Conservation (phyloP, 495 filamentous ascomycete genomes). For the Neurospora pannonica region DNA sequence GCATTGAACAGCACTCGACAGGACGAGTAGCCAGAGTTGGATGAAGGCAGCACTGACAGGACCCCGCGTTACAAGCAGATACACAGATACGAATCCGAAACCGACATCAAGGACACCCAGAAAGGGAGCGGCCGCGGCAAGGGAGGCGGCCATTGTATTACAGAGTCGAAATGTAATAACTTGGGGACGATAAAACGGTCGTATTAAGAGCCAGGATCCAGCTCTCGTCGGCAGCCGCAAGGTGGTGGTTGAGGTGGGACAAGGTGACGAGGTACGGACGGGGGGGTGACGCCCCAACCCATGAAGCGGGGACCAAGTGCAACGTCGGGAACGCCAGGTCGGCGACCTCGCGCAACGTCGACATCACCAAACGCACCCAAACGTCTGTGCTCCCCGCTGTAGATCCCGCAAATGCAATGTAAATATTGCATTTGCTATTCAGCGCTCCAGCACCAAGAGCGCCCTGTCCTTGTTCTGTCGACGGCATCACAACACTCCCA, state of each 20-base stretch:
- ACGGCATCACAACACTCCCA: not conserved
- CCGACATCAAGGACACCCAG: not conserved
- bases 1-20: not conserved
- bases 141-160: not conserved
- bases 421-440: not conserved
- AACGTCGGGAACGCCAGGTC: conserved; percentile 9
- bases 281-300: not conserved
- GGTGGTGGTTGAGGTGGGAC: not conserved
- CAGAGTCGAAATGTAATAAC: not conserved
- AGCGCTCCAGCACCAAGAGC: not conserved
- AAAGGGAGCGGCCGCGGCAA: not conserved
- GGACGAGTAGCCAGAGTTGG: not conserved
- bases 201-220: not conserved
- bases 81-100: not conserved
- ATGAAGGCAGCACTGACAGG: not conserved
- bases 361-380: not conserved
- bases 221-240: not conserved
- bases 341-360: conserved; percentile 13
- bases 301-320: not conserved
- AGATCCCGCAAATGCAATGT: conserved; percentile 10
- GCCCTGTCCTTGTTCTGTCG: not conserved
- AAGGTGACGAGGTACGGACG: not conserved
- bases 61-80: not conserved
- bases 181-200: not conserved
- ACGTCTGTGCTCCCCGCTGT: conserved; percentile 8